A percentile compares a stretch with the other conserved stretches of the same genome.
phyloP scores from a whole-genome alignment of 345 rosid species.

The Toxicodendron radicans region DNA sequence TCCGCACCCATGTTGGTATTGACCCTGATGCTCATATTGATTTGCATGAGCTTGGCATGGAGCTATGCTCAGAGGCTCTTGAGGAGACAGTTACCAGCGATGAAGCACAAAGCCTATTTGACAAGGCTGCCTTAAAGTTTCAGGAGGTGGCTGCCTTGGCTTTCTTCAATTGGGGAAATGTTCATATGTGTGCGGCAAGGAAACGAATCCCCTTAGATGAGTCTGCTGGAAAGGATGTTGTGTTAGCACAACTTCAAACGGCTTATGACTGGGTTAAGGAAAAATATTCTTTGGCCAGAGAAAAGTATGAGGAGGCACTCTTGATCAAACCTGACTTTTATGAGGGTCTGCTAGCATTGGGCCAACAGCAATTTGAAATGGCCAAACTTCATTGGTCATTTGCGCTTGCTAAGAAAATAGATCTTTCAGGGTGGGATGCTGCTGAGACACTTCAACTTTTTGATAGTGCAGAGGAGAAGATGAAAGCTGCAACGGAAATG shows the following conservation, averaged over 20 bases:
- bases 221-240: slow-evolving; percentile 66
- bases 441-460: slow-evolving; percentile 70
- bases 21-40: slow-evolving; percentile 97
- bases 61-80: slow-evolving; percentile 93
- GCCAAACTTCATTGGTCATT: slow-evolving; percentile 97
- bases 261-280: slow-evolving; percentile 96
- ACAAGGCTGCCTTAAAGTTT: slow-evolving; percentile 87
- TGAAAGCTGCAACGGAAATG: slow-evolving; percentile 91
- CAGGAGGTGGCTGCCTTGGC: slow-evolving; percentile 98
- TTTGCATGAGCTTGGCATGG: slow-evolving; percentile 97
- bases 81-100: slow-evolving; percentile 96
- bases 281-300: slow-evolving; percentile 77
- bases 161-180: slow-evolving; percentile 98
- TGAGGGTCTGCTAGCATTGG: slow-evolving; percentile 91
- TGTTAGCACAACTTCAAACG: slow-evolving; percentile 66
- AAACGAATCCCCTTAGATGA: slow-evolving; percentile 94
- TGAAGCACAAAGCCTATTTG: slow-evolving; percentile 85
- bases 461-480: slow-evolving; percentile 83
- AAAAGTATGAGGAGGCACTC: slow-evolving; percentile 79
- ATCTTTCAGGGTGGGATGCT: slow-evolving; percentile 77
- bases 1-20: slow-evolving; percentile 83
- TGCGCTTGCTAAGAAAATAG: slow-evolving; percentile 73
- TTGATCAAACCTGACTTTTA: slow-evolving; percentile 87
- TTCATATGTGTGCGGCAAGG: slow-evolving; percentile 97
- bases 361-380: slow-evolving; percentile 98